Base-by-base conservation (phyloP, 2,329 filamentous ascomycete genomes). In the Phialemoniopsis sp. region DNA sequence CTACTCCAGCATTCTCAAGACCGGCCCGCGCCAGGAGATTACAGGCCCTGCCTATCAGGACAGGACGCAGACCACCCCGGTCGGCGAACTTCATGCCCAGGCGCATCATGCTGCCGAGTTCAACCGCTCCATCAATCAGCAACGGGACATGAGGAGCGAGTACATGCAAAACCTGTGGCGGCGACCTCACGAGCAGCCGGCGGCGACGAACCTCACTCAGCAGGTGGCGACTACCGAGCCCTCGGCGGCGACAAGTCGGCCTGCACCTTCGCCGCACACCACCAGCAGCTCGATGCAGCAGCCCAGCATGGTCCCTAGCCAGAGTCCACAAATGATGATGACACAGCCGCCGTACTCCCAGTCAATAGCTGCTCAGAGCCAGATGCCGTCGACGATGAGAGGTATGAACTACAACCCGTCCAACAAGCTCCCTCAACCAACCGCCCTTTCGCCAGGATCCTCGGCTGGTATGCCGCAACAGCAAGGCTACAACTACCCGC, bases 41-140 rank as follows among this genome's bases (percentile, higher is more conserved):
- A 81, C 86, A 13, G 93, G 90, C 17, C 82, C 86, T 29, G 74
- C 89, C 9, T 98, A 96, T 64, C 85, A 91, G 60, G 93, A 97
- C 58, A 78, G 89, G 51, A 87, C 84, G 8, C 82, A 90, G 57
- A 73, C 88, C 10, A 87, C 84, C 46, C 79, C 83, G 21, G 74
- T 87, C 19, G 72, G 78, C 34, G 91, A 97, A 53, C 80, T 97
- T 39, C 73, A 93, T 48, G 85, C 86, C 34, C 89, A 96, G 60
- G 88, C 89, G 19, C 81, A 88, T 37, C 88, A 95, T 46, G 85
- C 91, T 14, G 88, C 89, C 42, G 91, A 97, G 51, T 95, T 85
- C 67, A 97, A 91, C 67, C 89, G 93, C 53, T 77, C 78, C 34
- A 72, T 97, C 37, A 89, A 86, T 54, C 78, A 86, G 51, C 85